These are phyloP conservation scores for Suillus luteus DNA, from an alignment of 768 basidiomycete genomes.

Conservation along the genomic window DNA sequence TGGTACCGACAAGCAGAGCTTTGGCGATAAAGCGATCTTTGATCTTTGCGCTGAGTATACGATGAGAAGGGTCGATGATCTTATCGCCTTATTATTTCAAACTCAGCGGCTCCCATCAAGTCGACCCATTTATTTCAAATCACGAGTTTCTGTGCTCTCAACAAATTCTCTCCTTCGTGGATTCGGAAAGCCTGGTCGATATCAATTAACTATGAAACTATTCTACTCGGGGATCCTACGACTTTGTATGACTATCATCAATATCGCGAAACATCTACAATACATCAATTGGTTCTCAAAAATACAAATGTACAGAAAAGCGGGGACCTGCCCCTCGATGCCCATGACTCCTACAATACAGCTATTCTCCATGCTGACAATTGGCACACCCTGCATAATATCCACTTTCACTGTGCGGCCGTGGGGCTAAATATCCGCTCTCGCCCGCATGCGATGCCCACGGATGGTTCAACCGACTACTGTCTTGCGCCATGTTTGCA, in stretches of 20 bases:
- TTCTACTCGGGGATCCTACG: background rate
- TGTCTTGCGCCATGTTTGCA: background rate
- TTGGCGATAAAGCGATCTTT: constrained; percentile 8
- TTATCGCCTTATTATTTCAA: background rate
- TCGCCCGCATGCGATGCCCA: background rate
- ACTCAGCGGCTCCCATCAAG: background rate
- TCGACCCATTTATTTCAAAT: background rate
- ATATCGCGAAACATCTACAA: background rate
- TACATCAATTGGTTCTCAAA: background rate
- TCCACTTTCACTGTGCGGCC: background rate
- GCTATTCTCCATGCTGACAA: background rate
- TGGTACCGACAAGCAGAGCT: background rate
- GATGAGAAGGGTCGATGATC: constrained; percentile 1
- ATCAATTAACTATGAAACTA: background rate
- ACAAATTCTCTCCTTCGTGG: background rate
- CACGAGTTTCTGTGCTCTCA: background rate
- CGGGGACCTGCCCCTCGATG: background rate
- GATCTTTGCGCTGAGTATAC: background rate
- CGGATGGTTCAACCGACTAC: background rate
- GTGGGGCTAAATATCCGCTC: background rate
- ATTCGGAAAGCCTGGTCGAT: too few relatives aligned
- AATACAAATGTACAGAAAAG: background rate
- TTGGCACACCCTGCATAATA: background rate
- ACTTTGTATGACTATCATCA: background rate
- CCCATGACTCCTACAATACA: background rate